A percentile compares a stretch with the other conserved stretches of the same genome.
Evolutionary conservation across 73 alveolate species (phyloP).

Genomic region (Blepharisma japonicum): DNA sequence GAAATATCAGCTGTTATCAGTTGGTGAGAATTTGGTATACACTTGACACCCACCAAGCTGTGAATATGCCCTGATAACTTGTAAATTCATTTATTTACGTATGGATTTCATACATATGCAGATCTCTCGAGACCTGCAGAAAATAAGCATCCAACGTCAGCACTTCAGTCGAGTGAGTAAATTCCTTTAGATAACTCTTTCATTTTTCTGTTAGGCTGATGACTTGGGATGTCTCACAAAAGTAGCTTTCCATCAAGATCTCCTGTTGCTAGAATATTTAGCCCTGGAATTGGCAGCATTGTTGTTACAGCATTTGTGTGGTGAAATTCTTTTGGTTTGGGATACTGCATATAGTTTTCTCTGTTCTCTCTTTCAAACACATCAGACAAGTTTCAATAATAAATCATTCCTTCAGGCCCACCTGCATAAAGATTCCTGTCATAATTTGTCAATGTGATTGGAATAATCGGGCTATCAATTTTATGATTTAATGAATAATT

Average conservation of each 20-base stretch:
- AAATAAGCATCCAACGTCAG: constrained; percentile 59
- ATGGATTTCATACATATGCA: constrained; percentile 91
- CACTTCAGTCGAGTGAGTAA: constrained; percentile 81
- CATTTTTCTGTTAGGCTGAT: constrained; percentile 50
- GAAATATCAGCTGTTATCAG: constrained; percentile 96
- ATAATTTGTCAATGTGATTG: constrained; percentile 38
- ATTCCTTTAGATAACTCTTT: constrained; percentile 78
- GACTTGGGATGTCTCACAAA: constrained; percentile 73
- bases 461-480: constrained; percentile 67
- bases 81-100: constrained; percentile 92
- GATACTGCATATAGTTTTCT: constrained; percentile 78
- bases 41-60: constrained; percentile 93
- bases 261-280: constrained; percentile 67
- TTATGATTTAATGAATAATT: constrained; percentile 72
- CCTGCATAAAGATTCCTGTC: constrained; percentile 64
- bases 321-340: constrained; percentile 52
- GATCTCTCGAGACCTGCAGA: constrained; percentile 90
- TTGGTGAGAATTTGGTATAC: constrained; percentile 84
- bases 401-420: constrained; percentile 89
- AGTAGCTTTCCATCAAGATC: constrained; percentile 79
- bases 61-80: constrained; percentile 93
- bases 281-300: constrained; percentile 64
- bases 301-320: constrained; percentile 81
- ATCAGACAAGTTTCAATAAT: constrained; percentile 79
- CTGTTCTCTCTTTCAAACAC: constrained; percentile 62